phyloP scores from a whole-genome alignment of 106 monocot genomes.

The Dendrobium catenatum region DNA sequence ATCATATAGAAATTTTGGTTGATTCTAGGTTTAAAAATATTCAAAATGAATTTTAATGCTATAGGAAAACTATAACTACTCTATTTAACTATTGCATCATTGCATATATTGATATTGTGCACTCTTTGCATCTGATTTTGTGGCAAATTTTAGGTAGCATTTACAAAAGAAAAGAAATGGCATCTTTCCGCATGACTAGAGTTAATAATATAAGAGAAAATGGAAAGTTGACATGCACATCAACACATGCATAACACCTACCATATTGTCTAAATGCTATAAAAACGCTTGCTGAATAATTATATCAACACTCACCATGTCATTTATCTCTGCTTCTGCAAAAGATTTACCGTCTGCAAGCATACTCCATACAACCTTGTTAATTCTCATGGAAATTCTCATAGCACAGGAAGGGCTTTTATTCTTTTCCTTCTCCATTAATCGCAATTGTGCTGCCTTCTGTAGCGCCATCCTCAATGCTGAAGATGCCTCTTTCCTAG shows the following conservation, averaged over 20 bases:
- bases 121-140: background rate
- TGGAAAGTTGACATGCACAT: background rate
- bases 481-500: constrained; percentile 57
- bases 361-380: constrained; percentile 96
- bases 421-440: constrained; percentile 98
- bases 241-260: background rate
- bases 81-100: too few species aligned
- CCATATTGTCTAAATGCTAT: background rate
- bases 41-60: too few species aligned
- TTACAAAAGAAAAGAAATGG: background rate
- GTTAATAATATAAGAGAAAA: background rate
- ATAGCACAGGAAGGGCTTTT: constrained; percentile 99
- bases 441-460: constrained; percentile 73
- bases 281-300: background rate
- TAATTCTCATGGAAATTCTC: constrained; percentile 85
- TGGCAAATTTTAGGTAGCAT: background rate
- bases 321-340: constrained; percentile 95
- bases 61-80: too few species aligned
- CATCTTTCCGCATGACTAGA: background rate
- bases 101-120: too few species aligned
- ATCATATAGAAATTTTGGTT: too few species aligned
- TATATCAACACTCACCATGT: constrained; percentile 63
- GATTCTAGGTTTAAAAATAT: too few species aligned
- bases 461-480: constrained; percentile 66
- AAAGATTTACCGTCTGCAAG: constrained; percentile 94